phyloP scores from a whole-genome alignment of 169 alveolate species.

The Plasmodium relictum region DNA sequence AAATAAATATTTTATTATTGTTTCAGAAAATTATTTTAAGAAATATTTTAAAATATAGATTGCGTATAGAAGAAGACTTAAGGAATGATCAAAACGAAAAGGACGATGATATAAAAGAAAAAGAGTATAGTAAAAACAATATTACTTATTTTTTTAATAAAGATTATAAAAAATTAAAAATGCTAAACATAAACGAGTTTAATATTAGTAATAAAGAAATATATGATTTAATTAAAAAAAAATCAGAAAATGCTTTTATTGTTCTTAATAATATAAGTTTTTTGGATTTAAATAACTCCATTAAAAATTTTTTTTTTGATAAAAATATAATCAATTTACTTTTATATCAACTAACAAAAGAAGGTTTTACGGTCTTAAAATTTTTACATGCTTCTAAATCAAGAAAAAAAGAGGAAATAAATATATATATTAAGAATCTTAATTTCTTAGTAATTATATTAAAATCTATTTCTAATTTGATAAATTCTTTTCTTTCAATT shows the following conservation, averaged over 20 bases:
- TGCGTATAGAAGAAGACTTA: not conserved
- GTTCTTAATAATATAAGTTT: slow-evolving; percentile 35
- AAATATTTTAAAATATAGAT: slow-evolving; percentile 15
- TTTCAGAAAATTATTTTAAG: slow-evolving; percentile 26
- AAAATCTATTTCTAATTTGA: slow-evolving; percentile 21
- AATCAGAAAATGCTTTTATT: slow-evolving; percentile 25
- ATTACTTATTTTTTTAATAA: slow-evolving; percentile 14
- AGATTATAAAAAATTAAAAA: slow-evolving; percentile 18
- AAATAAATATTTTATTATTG: slow-evolving; percentile 22
- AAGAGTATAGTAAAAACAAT: not conserved
- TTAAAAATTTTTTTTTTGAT: slow-evolving; percentile 12
- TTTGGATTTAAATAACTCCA: slow-evolving; percentile 5
- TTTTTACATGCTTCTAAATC: not conserved
- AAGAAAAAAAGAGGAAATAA: slow-evolving; percentile 24
- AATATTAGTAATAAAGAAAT: slow-evolving; percentile 6
- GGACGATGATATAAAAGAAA: not conserved
- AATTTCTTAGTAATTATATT: slow-evolving; percentile 3
- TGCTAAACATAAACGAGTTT: slow-evolving; percentile 31
- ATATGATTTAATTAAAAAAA: not conserved
- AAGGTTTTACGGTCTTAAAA: slow-evolving; percentile 14
- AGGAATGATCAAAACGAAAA: not conserved
- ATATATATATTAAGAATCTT: slow-evolving; percentile 9
- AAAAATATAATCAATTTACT: slow-evolving; percentile 41
- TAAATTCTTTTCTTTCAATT: slow-evolving; percentile 21
- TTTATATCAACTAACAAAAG: slow-evolving; percentile 35